Base-by-base conservation (phyloP, 2,329 filamentous ascomycete genomes). In the Fusarium sp. region DNA sequence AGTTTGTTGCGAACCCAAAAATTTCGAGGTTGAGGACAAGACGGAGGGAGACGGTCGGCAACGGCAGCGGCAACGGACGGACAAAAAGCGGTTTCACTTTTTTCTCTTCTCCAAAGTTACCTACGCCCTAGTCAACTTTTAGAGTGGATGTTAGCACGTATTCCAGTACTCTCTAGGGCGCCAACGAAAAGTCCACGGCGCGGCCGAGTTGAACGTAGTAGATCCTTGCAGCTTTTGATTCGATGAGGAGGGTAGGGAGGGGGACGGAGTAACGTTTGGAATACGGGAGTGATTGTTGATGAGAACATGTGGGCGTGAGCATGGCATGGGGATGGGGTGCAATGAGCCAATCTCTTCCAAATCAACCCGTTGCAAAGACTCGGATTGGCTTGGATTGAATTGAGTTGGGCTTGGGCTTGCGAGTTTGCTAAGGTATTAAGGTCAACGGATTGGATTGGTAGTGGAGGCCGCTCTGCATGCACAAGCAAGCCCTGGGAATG, bases 161-260 rank as follows among this genome's bases (percentile, higher is more conserved):
- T 46, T 57, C 45, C 33, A 20, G 55, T 46, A 50, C 50, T 50
- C 44, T 65, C 53, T 65, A 63, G 58, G 64, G 64, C 65, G 64
- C 65, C 65, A 68, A 68, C 65, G 65, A 68, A 68, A 74, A 71
- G 60, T 71, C 60, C 72, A 72, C 69, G 72, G 72, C 68, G 58
- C 65, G 68, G 51, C 72, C 65, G 72, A 74, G 65, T 74, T 48
- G 50, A 66, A 67, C 55, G 58, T 69, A 63, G 63, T 42, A 67
- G 58, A 67, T 63, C 64, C 66, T 70, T 73, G 67, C 63, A 69
- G 59, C 59, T 64, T 68, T 69, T 69, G 63, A 65, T 63, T 68
- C 54, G 54, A 59, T 39, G 33, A 45, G 42, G 49, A 34, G 55
- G 50, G n/a, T 58, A 38, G 51, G 68, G 60, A 60, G 18, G 48